phyloP scores from a whole-genome alignment of 345 rosid species.

The Mallotus nudiflorus region DNA sequence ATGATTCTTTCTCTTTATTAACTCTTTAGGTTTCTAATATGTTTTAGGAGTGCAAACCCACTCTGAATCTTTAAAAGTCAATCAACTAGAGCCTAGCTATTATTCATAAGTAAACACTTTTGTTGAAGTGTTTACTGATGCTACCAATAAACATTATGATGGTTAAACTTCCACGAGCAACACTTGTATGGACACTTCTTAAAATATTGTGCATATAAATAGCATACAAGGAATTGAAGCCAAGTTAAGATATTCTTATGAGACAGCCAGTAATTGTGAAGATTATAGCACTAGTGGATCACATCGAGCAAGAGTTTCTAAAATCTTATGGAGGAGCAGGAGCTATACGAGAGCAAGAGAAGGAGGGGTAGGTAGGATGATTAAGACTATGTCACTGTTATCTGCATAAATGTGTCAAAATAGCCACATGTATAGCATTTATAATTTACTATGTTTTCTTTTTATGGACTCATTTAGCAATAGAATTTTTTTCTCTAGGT shows the following conservation, averaged over 20 bases:
- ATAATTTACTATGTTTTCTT: not conserved
- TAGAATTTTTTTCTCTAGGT: conserved; percentile 33
- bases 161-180: conserved; percentile 46
- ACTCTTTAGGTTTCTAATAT: not conserved
- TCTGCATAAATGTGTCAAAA: conserved; percentile 24
- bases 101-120: conserved; percentile 50
- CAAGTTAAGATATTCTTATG: conserved; percentile 59
- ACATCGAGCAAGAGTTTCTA: conserved; percentile 46
- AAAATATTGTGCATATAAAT: conserved; percentile 44
- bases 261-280: conserved; percentile 47
- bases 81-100: conserved; percentile 41
- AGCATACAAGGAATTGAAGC: conserved; percentile 47
- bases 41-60: conserved; percentile 43
- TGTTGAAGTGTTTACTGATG: conserved; percentile 52
- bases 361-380: conserved; percentile 90
- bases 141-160: conserved; percentile 51
- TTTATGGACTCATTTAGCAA: conserved; percentile 15
- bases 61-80: conserved; percentile 39
- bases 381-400: conserved; percentile 32
- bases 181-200: conserved; percentile 40
- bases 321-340: conserved; percentile 47
- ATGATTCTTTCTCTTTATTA: not conserved
- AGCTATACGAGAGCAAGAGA: conserved; percentile 61
- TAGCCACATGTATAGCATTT: conserved; percentile 42
- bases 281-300: conserved; percentile 88